Evolutionary conservation across 23 red algal genomes (phyloP), one percentile per base, ranked within the genome.

Genomic region (Chondrus crispus): DNA sequence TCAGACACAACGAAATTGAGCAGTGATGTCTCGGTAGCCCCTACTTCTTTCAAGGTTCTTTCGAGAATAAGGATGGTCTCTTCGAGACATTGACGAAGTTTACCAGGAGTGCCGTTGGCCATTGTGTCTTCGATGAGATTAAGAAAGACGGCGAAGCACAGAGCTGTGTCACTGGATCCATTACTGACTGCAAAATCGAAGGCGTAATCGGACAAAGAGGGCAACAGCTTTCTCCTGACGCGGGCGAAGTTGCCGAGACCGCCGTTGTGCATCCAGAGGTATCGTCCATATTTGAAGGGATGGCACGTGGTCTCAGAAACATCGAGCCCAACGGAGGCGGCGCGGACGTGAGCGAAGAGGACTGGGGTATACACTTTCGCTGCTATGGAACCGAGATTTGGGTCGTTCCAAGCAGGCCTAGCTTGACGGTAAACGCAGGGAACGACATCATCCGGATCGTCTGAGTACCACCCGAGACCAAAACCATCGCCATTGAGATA

Each of bases 401-500:
- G 84, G 91, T 97, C 95, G 76, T 97, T 93, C 95, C 95, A 97
- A 14, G 95, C 95, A 4, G 95, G 95, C 19, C 95, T 82, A 1
- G 90, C 88, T 28, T 89, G 85, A 42, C 88, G 81, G 81, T 97
- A 97, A 5, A 93, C 84, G 90, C 95, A 97, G 18, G 95, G 95
- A 9, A 80, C 77, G 9, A 75, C 60, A 69, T 97, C 95, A 5
- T 35, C 50, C 32, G 74, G 78, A 41, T 95, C 60, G 12, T 70
- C 46, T 28, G 72, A 71, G 57, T 97, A 97, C 95, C 95, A 97
- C 40, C 90, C 90, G 26, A 97, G 85, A 53, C 95, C 95, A 76
- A 93, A 97, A 26, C 95, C 95, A 57, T 97, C 95, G 45, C 95
- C 95, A 78, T 97, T 97, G 64, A 97, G 90, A 51, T 91, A 96